Base-by-base conservation (phyloP, 805 yeast species). In the Komagataella phaffii region DNA sequence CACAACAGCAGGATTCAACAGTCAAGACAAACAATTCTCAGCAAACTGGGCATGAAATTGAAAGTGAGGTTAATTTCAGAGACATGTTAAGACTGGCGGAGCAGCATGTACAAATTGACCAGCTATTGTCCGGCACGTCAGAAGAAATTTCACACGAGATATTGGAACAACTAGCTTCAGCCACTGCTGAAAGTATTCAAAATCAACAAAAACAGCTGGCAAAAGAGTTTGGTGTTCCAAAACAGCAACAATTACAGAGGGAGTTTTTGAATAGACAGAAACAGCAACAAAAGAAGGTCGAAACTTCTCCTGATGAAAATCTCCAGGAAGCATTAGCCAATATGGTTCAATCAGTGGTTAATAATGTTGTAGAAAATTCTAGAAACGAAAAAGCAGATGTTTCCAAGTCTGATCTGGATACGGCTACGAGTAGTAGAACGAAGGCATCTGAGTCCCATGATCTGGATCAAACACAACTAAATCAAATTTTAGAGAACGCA, bases 401-500 rank as follows among this genome's bases (percentile, higher is more conserved):
- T 44, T 10, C 17, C 8, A 24, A n/a, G 17, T 10, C 49, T 24
- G 30, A 24, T 7, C 36, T 21, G 18, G 17, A 49, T 5, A 47
- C 46, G 19, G 19, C 53, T 6, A 50, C 24, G 24, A 45, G 45
- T 6, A 49, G 43, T 30, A 8, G 4, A 10, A 14, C 5, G 14
- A 30, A 30, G 14, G 12, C 40, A 30, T 24, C 46, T 7, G 45
- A 53, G 17, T 53, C 63, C 44, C 75, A 69, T 44, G 77, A 70
- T 36, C 68, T 83, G 53, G 87, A 83, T 58, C 73, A 69, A 51
- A 59, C 68, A 52, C 77, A 73, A 53, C 74, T 85, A 79, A 81
- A 79, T 58, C 84, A 79, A 56, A 85, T 85, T 56, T 75, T 85
- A 73, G 88, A 82, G 56, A 83, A 83, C 65, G 93, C 91, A 1